Conservation (phyloP, 805 yeast genomes). For the Candida tammaniensis region DNA sequence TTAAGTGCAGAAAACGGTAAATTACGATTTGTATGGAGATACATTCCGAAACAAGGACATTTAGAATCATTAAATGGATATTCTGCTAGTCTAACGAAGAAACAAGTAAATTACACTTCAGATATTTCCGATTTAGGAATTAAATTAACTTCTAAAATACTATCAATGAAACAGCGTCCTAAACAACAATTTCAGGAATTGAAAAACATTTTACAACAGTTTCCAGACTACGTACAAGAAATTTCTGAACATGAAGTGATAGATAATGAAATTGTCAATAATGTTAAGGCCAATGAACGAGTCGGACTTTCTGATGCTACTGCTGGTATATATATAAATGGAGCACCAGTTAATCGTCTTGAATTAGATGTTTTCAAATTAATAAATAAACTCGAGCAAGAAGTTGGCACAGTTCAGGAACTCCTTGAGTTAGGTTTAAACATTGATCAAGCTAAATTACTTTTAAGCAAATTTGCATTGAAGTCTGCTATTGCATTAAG, state of each 20-base stretch:
- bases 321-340: slow-evolving; percentile 65
- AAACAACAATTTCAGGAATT: slow-evolving; percentile 33
- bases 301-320: slow-evolving; percentile 38
- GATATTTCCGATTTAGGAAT: slow-evolving; percentile 32
- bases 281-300: slow-evolving; percentile 16
- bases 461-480: slow-evolving; percentile 37
- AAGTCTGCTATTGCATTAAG: slow-evolving; percentile 37
- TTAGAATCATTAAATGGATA: slow-evolving; percentile 51
- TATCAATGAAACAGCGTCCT: slow-evolving; percentile 14
- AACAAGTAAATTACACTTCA: slow-evolving; percentile 53
- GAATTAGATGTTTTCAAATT: slow-evolving; percentile 44
- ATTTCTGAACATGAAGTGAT: not conserved
- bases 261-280: not conserved
- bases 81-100: slow-evolving; percentile 63
- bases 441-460: slow-evolving; percentile 27
- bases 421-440: slow-evolving; percentile 29
- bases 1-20: slow-evolving; percentile 63
- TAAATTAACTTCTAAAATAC: slow-evolving; percentile 40
- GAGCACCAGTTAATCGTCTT: slow-evolving; percentile 52
- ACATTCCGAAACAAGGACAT: slow-evolving; percentile 40
- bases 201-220: slow-evolving; percentile 41
- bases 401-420: slow-evolving; percentile 21
- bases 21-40: slow-evolving; percentile 73
- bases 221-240: slow-evolving; percentile 42
- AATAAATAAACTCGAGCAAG: slow-evolving; percentile 33